phyloP scores from a whole-genome alignment of 176 grass and related monocot species.

The Oryza officinalis region DNA sequence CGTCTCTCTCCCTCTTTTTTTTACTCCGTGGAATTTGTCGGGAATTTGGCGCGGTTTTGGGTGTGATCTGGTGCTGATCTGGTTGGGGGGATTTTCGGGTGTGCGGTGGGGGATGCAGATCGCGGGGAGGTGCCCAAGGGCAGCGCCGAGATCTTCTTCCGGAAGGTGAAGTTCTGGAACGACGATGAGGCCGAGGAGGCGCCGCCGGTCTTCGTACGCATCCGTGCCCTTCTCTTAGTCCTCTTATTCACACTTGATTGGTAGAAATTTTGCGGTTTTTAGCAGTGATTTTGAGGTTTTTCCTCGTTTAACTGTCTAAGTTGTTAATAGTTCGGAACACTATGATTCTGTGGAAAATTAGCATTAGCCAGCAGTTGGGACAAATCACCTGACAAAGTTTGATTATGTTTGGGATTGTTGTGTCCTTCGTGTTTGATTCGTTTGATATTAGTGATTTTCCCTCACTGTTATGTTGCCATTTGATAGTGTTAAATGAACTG shows the following conservation, averaged over 20 bases:
- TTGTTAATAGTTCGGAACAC: neutral
- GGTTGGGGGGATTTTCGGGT: neutral
- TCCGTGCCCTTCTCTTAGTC: neutral
- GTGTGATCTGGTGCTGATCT: constrained; percentile 5
- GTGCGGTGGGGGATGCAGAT: constrained; percentile 45
- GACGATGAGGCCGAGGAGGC: constrained; percentile 97
- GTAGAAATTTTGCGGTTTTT: neutral
- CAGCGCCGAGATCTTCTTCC: constrained; percentile 99
- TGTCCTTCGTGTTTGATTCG: neutral
- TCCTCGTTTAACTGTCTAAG: neutral
- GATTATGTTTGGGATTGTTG: neutral
- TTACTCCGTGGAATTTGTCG: neutral
- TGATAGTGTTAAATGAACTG: neutral
- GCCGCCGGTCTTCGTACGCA: constrained; percentile 91
- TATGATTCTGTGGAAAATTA: neutral
- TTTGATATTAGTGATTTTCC: neutral
- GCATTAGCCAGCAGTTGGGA: neutral
- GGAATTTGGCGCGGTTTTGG: neutral
- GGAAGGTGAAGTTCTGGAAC: constrained; percentile 99
- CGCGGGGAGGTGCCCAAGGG: constrained; percentile 95
- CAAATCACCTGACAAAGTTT: neutral
- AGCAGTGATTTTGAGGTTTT: neutral
- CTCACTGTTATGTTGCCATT: neutral
- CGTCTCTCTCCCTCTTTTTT: neutral
- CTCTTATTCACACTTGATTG: neutral